Percentiles rank a stretch among this genome's conserved stretches.
Evolutionary conservation across 495 filamentous ascomycete genomes (phyloP).

Genomic region (Achaetomiella virescens): DNA sequence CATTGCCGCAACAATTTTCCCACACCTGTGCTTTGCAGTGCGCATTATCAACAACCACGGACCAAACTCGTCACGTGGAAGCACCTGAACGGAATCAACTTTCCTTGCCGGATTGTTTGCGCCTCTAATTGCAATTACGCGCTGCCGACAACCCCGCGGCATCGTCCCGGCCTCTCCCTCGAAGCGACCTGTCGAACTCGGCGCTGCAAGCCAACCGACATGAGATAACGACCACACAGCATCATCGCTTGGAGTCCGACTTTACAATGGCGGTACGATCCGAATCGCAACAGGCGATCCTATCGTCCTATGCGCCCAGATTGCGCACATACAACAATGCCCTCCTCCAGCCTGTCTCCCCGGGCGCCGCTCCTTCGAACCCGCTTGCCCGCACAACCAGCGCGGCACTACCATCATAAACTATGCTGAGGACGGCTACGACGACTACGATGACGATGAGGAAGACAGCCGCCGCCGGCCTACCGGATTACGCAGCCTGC

Average conservation of each 20-base stretch:
- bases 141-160: no score
- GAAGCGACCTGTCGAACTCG: neutral
- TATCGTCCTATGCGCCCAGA: constrained; percentile 86
- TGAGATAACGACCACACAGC: constrained; percentile 17
- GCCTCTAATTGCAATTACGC: no score
- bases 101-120: no score
- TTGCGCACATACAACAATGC: constrained; percentile 89
- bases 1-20: constrained; percentile 1
- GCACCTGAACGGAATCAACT: no score
- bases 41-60: neutral
- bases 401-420: constrained; percentile 93
- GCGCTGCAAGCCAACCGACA: constrained; percentile 8
- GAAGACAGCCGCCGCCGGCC: constrained; percentile 63
- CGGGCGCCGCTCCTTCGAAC: constrained; percentile 54
- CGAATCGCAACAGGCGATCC: constrained; percentile 67
- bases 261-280: constrained; percentile 38
- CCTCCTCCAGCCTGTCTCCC: constrained; percentile 81
- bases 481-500: constrained; percentile 76
- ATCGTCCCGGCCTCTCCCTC: neutral
- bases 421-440: constrained; percentile 92
- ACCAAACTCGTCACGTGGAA: neutral
- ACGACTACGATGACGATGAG: constrained; percentile 92
- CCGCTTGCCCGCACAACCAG: constrained; percentile 79
- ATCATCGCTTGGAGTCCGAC: neutral
- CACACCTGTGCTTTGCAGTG: neutral